These are phyloP conservation scores for Viola odorata DNA, from an alignment of 345 rosid species.

Conservation along the genomic window DNA sequence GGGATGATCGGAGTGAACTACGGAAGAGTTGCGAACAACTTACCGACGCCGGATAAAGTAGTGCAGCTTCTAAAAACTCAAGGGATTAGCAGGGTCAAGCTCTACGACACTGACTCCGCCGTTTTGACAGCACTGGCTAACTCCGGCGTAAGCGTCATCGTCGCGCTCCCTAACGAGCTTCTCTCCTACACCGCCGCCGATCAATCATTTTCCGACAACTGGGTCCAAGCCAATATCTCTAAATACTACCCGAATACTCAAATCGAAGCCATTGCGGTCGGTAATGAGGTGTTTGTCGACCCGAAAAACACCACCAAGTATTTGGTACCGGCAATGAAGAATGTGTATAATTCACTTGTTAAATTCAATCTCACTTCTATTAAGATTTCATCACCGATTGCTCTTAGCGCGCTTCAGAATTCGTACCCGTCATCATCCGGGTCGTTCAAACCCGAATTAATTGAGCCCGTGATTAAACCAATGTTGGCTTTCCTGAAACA, in stretches of 20 bases:
- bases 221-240: constrained; percentile 67
- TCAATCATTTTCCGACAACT: constrained; percentile 66
- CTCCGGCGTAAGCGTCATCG: constrained; percentile 60
- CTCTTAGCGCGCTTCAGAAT: constrained; percentile 48
- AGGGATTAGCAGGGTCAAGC: constrained; percentile 20
- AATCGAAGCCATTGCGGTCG: constrained; percentile 80
- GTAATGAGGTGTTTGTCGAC: constrained; percentile 86
- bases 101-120: constrained; percentile 43
- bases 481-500: constrained; percentile 59
- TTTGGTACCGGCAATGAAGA: constrained; percentile 84
- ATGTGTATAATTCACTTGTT: constrained; percentile 51
- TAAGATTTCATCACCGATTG: constrained; percentile 72
- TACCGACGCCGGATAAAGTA: constrained; percentile 63
- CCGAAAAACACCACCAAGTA: constrained; percentile 53
- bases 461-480: constrained; percentile 71
- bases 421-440: constrained; percentile 89
- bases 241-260: constrained; percentile 40
- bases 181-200: constrained; percentile 62
- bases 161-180: constrained; percentile 73
- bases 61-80: constrained; percentile 23
- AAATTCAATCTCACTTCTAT: constrained; percentile 45
- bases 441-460: constrained; percentile 52
- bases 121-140: constrained; percentile 63
- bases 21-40: constrained; percentile 69
- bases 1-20: constrained; percentile 77